phyloP scores from a whole-genome alignment of 352 stramenopile genomes.

The Plasmopara halstedii region DNA sequence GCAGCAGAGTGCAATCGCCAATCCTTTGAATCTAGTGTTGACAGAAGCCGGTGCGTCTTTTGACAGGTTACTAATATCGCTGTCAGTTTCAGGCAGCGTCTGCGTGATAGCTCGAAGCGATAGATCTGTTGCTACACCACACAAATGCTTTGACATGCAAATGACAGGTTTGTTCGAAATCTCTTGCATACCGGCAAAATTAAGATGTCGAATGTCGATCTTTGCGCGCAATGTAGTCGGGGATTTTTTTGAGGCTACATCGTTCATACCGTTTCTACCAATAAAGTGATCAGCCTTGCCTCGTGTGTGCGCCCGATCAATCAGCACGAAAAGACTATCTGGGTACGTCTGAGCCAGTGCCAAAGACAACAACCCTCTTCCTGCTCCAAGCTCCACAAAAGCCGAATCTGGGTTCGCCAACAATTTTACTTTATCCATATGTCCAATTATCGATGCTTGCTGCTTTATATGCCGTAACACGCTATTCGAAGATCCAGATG shows the following conservation, averaged over 20 bases:
- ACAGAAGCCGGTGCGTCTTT: slow-evolving; percentile 3
- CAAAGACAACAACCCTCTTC: slow-evolving; percentile 71
- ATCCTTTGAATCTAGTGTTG: slow-evolving; percentile 40
- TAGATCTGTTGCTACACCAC: slow-evolving; percentile 72
- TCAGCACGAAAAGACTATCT: slow-evolving; percentile 59
- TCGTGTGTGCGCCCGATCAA: slow-evolving; percentile 62
- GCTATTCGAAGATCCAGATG: slow-evolving; percentile 44
- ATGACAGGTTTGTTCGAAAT: slow-evolving; percentile 43
- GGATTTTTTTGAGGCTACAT: slow-evolving; percentile 15
- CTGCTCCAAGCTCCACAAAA: slow-evolving; percentile 70
- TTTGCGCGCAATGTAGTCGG: slow-evolving; percentile 50
- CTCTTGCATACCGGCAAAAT: slow-evolving; percentile 60
- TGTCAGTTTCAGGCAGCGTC: slow-evolving; percentile 26
- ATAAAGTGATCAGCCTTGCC: slow-evolving; percentile 77
- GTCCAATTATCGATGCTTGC: slow-evolving; percentile 72
- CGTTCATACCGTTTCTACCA: slow-evolving; percentile 18
- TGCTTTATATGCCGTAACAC: slow-evolving; percentile 76
- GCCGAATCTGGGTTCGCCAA: slow-evolving; percentile 32
- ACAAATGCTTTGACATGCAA: slow-evolving; percentile 84
- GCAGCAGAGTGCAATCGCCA: slow-evolving; percentile 73
- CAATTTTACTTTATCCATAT: slow-evolving; percentile 56
- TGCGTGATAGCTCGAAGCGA: slow-evolving; percentile 60
- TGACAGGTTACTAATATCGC: neutral
- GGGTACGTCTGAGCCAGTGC: slow-evolving; percentile 61
- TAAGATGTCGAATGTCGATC: slow-evolving; percentile 82